Evolutionary conservation across 805 yeast species (phyloP).

Genomic region (Teunomyces atbi): DNA sequence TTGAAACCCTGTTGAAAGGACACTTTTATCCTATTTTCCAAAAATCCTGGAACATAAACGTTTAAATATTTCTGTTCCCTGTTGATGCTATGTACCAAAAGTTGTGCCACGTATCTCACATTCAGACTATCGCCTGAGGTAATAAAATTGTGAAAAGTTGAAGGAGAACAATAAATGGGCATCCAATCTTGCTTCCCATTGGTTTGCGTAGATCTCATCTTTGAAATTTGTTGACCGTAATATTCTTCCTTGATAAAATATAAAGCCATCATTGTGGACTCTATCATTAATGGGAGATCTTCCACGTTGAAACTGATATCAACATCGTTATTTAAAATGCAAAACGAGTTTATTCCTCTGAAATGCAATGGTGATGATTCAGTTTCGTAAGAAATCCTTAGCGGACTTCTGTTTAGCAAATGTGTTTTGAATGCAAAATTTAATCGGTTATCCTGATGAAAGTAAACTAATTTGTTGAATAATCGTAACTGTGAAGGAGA

Average conservation of each 20-base stretch:
- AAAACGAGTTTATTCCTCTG: conserved; percentile 25
- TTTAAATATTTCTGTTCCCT: conserved; percentile 39
- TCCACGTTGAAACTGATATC: conserved; percentile 17
- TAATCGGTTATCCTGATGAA: conserved; percentile 40
- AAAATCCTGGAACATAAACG: conserved; percentile 52
- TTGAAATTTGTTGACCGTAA: conserved; percentile 4
- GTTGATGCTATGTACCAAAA: conserved; percentile 67
- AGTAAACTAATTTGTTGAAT: conserved; percentile 50
- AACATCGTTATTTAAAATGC: conserved; percentile 22
- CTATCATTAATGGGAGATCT: conserved; percentile 33
- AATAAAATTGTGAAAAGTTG: conserved; percentile 9
- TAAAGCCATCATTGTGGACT: conserved; percentile 42
- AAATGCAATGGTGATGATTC: conserved; percentile 6
- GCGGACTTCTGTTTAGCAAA: conserved; percentile 23
- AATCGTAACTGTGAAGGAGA: conserved; percentile 53
- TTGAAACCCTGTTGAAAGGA: conserved; percentile 16
- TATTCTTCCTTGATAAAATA: conserved; percentile 26
- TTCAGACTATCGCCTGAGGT: background rate
- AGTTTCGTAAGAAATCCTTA: conserved; percentile 26
- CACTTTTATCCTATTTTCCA: conserved; percentile 8
- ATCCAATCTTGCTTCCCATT: background rate
- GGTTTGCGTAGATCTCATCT: background rate
- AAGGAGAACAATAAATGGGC: conserved; percentile 20
- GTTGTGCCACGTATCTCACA: conserved; percentile 46
- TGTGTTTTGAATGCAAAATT: conserved; percentile 23